Percentiles rank a stretch among this genome's conserved stretches.
These are phyloP conservation scores for Panicum miliaceum DNA, from an alignment of 176 grass and related monocot species.

Conservation along the genomic window DNA sequence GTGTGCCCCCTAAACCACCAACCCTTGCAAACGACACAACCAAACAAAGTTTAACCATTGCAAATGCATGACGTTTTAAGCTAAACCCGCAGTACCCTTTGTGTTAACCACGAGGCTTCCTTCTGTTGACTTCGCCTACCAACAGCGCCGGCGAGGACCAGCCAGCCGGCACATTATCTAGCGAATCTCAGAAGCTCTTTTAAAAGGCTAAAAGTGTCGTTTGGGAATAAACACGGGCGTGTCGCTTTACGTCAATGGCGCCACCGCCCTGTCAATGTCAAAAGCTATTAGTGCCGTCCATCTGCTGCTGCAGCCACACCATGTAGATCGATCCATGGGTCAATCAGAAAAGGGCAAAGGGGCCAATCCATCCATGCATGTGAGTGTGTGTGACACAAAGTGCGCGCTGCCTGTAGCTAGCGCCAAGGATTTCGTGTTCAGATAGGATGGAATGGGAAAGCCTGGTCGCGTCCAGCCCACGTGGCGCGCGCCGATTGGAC, in stretches of 20 bases:
- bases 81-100: neutral
- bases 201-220: conserved; percentile 53
- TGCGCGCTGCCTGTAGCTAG: neutral
- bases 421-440: conserved; percentile 26
- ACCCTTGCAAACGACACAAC: neutral
- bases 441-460: conserved; percentile 49
- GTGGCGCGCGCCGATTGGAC: neutral
- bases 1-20: neutral
- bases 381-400: conserved; percentile 50
- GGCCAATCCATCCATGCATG: conserved; percentile 15
- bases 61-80: neutral
- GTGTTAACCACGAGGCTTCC: neutral
- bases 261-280: conserved; percentile 33
- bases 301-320: neutral
- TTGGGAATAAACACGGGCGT: conserved; percentile 36
- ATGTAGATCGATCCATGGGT: neutral
- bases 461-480: conserved; percentile 27
- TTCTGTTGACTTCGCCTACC: conserved; percentile 36
- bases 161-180: conserved; percentile 12
- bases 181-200: conserved; percentile 34
- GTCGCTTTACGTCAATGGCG: conserved; percentile 53
- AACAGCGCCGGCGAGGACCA: neutral
- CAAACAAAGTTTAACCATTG: too few species aligned
- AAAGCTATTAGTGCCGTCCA: conserved; percentile 14
- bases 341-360: conserved; percentile 14